These are phyloP conservation scores for Capsella rubella DNA, from an alignment of 441 rosid genomes.

Conservation along the genomic window DNA sequence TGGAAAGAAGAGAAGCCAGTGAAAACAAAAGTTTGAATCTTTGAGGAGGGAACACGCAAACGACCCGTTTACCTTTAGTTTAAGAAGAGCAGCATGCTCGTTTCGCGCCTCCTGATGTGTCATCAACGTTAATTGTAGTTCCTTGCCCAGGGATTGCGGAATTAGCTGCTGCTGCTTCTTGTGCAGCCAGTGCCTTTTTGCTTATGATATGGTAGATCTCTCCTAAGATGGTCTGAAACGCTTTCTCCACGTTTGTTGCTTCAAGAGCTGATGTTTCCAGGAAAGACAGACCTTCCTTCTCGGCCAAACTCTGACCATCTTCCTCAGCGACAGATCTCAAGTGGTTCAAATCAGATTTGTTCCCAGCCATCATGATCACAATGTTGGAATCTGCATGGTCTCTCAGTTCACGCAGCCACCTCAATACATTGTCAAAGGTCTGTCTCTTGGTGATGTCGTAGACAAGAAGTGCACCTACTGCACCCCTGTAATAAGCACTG, in stretches of 20 bases:
- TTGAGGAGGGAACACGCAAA: constrained; percentile 3
- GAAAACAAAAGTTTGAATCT: constrained; percentile 32
- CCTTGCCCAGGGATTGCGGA: constrained; percentile 45
- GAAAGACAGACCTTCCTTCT: constrained; percentile 89
- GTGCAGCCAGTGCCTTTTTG: constrained; percentile 94
- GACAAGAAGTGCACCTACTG: constrained; percentile 94
- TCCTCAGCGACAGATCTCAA: constrained; percentile 80
- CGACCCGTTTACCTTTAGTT: constrained; percentile 21
- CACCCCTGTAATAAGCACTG: constrained; percentile 96
- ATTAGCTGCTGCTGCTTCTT: constrained; percentile 63
- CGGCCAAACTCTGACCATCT: constrained; percentile 80
- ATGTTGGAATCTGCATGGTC: constrained; percentile 97
- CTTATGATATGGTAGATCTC: constrained; percentile 91
- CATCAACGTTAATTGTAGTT: constrained; percentile 43
- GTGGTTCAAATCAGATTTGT: constrained; percentile 87
- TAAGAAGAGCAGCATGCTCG: constrained; percentile 46
- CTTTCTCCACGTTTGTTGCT: constrained; percentile 85
- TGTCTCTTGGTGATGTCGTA: constrained; percentile 96
- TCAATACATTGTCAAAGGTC: constrained; percentile 81
- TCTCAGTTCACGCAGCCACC: constrained; percentile 93
- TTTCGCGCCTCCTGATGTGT: constrained; percentile 42
- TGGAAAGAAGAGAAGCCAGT: constrained; percentile 29
- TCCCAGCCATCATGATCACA: constrained; percentile 96
- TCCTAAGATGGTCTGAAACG: constrained; percentile 81
- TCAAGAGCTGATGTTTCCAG: constrained; percentile 93